These are phyloP conservation scores for Talaromyces piceae DNA, from an alignment of 2,329 filamentous ascomycete genomes.

Conservation along the genomic window DNA sequence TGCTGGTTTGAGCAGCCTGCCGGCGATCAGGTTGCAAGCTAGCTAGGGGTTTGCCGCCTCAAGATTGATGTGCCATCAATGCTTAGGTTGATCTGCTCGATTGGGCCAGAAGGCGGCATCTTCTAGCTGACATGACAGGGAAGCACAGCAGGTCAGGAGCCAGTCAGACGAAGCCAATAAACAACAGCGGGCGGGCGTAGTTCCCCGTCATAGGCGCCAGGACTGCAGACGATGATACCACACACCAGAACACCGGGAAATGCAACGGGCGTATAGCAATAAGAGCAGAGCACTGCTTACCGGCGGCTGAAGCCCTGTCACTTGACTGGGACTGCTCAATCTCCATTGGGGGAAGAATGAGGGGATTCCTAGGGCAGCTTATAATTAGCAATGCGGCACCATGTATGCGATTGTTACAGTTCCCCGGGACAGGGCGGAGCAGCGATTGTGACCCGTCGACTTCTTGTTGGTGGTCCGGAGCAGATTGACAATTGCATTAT, in stretches of 20 bases:
- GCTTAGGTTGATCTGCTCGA: slow-evolving; percentile 1
- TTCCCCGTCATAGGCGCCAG: slow-evolving; percentile 4
- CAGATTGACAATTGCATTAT: background rate
- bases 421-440: background rate
- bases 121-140: slow-evolving; percentile 5
- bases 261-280: background rate
- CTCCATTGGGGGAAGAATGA: background rate
- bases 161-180: background rate
- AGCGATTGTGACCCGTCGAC: background rate
- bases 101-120: background rate
- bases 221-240: background rate
- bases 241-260: background rate
- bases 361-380: background rate
- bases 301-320: slow-evolving; percentile 4
- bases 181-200: background rate
- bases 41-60: no score
- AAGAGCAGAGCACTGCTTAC: background rate
- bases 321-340: slow-evolving; percentile 9
- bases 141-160: slow-evolving; percentile 8
- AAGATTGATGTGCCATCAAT: no score
- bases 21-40: background rate
- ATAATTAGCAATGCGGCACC: slow-evolving; percentile 5
- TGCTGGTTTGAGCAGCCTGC: background rate
- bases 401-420: no score
- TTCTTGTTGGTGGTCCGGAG: no score